Percentiles rank a stretch among this genome's conserved stretches.
These are phyloP conservation scores for Chrysanthemum seticuspe DNA, from an alignment of 129 eudicot genomes.

Conservation along the genomic window DNA sequence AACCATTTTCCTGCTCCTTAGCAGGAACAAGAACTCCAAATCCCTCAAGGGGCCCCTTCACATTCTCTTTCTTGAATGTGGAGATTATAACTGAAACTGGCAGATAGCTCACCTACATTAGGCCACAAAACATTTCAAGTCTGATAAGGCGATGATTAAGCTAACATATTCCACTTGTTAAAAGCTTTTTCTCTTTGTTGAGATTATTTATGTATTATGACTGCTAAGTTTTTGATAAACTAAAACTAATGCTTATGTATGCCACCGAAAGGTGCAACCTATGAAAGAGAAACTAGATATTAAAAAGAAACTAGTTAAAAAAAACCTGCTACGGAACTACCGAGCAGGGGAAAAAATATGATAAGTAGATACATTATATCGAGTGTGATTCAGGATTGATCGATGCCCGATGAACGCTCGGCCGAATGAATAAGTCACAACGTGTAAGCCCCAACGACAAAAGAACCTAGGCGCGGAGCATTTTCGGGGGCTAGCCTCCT, in stretches of 20 bases:
- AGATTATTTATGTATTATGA: slow-evolving; percentile 15
- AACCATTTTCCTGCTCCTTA: slow-evolving; percentile 86
- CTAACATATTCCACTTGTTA: slow-evolving; percentile 6
- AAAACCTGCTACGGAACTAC: no score
- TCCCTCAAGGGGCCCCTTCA: slow-evolving; percentile 88
- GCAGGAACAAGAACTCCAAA: slow-evolving; percentile 97
- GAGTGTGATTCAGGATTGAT: no score
- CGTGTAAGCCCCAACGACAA: no score
- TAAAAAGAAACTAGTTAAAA: no score
- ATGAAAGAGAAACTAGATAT: no score
- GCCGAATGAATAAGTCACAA: no score
- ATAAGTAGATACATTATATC: no score
- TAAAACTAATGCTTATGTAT: slow-evolving; percentile 15
- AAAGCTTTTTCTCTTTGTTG: slow-evolving; percentile 6
- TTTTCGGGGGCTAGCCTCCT: no score
- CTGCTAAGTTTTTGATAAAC: neutral
- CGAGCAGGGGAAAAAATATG: no score
- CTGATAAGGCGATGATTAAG: slow-evolving; percentile 11
- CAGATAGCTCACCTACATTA: slow-evolving; percentile 75
- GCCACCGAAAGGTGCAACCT: neutral
- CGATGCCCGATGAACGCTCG: no score
- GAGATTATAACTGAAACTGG: slow-evolving; percentile 88
- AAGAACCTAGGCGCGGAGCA: no score
- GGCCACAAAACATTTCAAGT: neutral
- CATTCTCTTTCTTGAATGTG: slow-evolving; percentile 79